phyloP scores from a whole-genome alignment of 805 yeast species.

The Jamesozyma gamospora region DNA sequence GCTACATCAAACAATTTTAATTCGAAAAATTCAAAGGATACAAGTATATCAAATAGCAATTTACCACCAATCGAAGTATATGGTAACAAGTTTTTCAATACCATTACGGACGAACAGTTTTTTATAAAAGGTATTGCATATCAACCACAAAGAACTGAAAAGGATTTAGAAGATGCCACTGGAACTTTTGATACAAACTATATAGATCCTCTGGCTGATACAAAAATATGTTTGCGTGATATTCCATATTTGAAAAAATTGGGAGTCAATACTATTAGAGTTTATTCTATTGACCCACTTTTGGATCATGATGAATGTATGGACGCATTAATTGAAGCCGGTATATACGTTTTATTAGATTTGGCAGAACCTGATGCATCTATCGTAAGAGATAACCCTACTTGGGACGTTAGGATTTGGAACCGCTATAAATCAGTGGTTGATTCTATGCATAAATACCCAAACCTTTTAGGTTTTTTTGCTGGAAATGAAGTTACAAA shows the following conservation, averaged over 20 bases:
- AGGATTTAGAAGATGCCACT: constrained; percentile 28
- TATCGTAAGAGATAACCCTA: constrained; percentile 65
- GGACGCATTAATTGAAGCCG: constrained; percentile 65
- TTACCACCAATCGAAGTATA: constrained; percentile 42
- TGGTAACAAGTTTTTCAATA: constrained; percentile 70
- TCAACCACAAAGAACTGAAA: constrained; percentile 46
- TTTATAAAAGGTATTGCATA: constrained; percentile 83
- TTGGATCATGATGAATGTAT: constrained; percentile 70
- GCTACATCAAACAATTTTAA: too few relatives aligned
- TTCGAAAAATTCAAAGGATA: too few relatives aligned
- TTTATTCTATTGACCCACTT: constrained; percentile 72
- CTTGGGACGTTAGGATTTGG: constrained; percentile 64
- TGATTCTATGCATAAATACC: constrained; percentile 66
- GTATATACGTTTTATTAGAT: constrained; percentile 86
- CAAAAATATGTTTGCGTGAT: constrained; percentile 64
- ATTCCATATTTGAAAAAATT: constrained; percentile 63
- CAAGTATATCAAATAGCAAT: not conserved
- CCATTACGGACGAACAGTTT: constrained; percentile 68
- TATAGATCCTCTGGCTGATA: constrained; percentile 73
- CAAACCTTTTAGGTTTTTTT: constrained; percentile 84
- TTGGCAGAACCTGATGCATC: constrained; percentile 77
- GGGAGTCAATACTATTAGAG: constrained; percentile 70
- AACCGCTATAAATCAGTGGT: constrained; percentile 74
- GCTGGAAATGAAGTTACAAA: constrained; percentile 97
- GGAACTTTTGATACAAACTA: constrained; percentile 22